phyloP scores from a whole-genome alignment of 345 rosid species.

The Pistacia atlantica region DNA sequence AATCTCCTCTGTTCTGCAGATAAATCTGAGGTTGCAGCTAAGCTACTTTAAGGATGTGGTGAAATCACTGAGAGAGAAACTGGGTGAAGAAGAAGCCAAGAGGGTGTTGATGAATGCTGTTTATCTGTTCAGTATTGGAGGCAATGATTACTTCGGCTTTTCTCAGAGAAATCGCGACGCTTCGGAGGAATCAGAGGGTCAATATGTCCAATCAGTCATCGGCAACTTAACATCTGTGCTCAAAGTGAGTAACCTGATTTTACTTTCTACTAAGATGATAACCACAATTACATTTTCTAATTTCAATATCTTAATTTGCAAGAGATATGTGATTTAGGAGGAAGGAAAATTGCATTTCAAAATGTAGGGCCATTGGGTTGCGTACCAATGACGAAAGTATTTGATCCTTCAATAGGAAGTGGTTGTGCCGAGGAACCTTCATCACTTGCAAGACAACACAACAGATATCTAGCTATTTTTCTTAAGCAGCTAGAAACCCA shows the following conservation, averaged over 20 bases:
- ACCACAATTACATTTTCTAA: too few relatives aligned
- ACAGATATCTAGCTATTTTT: conserved; percentile 3
- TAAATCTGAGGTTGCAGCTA: not conserved
- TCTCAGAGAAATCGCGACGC: not conserved
- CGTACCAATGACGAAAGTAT: conserved; percentile 25
- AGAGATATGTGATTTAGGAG: conserved; percentile 28
- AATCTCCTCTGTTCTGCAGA: not conserved
- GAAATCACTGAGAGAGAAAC: not conserved
- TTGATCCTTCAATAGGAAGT: not conserved
- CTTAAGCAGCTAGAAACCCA: not conserved
- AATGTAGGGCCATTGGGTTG: conserved; percentile 43
- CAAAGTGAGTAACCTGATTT: not conserved
- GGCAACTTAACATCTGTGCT: not conserved
- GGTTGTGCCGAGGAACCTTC: conserved; percentile 21
- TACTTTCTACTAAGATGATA: not conserved
- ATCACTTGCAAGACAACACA: conserved; percentile 34
- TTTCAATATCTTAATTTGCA: conserved; percentile 1
- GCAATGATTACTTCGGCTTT: conserved; percentile 23
- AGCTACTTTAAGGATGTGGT: not conserved
- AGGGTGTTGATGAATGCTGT: conserved; percentile 16
- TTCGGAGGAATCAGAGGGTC: too few relatives aligned
- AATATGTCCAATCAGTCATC: too few relatives aligned
- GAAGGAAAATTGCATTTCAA: conserved; percentile 35
- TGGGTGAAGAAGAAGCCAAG: not conserved
- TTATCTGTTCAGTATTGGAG: conserved; percentile 35